Percentiles rank a stretch among this genome's conserved stretches.
Conservation (phyloP, 371 early-diverging fungal species). For the Batrachochytrium dendrobatidis region DNA sequence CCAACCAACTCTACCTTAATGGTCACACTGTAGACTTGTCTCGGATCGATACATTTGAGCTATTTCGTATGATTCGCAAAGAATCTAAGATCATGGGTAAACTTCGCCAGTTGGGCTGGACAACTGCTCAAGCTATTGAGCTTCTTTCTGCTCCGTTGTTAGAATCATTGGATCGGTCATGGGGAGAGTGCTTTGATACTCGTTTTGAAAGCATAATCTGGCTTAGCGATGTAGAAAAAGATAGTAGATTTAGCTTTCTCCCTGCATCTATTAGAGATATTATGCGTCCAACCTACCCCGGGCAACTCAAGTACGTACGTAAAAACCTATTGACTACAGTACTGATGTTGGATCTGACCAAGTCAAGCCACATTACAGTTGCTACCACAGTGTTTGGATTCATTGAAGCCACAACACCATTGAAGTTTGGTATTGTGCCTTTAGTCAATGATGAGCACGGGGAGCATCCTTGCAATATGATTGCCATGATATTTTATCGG, state of each 20-base stretch:
- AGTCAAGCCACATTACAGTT: constrained; percentile 18
- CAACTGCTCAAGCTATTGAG: constrained; percentile 53
- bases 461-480: constrained; percentile 8
- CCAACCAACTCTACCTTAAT: constrained; percentile 56
- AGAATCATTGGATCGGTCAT: neutral
- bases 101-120: constrained; percentile 38
- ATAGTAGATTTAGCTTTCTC: constrained; percentile 67
- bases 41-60: constrained; percentile 56
- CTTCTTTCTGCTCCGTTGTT: constrained; percentile 48
- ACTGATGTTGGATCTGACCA: constrained; percentile 55
- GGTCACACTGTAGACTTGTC: constrained; percentile 49
- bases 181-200: constrained; percentile 65
- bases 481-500: neutral
- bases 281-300: constrained; percentile 49
- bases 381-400: constrained; percentile 33
- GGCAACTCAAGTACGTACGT: constrained; percentile 65
- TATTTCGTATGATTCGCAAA: constrained; percentile 17
- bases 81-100: constrained; percentile 16
- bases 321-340: constrained; percentile 65
- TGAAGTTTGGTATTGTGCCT: constrained; percentile 78
- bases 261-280: constrained; percentile 46
- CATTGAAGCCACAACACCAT: constrained; percentile 61
- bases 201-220: constrained; percentile 64
- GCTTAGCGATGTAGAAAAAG: constrained; percentile 87
- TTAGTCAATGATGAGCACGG: constrained; percentile 30